Conservation (phyloP, 2,329 filamentous ascomycete genomes). For the Colletotrichum sp. region DNA sequence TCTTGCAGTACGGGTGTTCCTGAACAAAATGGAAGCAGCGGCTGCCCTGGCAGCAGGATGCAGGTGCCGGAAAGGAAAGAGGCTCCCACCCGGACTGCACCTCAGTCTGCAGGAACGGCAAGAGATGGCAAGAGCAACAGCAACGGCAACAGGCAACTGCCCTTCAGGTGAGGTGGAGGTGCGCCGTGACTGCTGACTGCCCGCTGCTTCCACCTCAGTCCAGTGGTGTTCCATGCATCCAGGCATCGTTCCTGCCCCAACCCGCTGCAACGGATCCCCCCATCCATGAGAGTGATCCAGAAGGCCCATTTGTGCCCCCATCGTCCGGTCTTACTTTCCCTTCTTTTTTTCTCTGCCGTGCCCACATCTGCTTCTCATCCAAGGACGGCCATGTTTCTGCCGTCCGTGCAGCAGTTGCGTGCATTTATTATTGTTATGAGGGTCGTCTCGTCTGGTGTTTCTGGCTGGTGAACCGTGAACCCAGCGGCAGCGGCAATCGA, state of each 20-base stretch:
- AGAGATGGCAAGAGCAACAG: background rate
- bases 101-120: background rate
- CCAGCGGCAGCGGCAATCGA: background rate
- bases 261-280: background rate
- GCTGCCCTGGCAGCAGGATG: background rate
- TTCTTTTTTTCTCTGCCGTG: background rate
- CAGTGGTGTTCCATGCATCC: background rate
- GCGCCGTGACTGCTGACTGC: background rate
- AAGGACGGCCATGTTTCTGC: background rate
- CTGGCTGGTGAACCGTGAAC: background rate
- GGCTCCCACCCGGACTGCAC: background rate
- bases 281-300: background rate
- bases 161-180: background rate
- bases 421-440: background rate
- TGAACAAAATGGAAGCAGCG: background rate
- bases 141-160: background rate
- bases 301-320: background rate
- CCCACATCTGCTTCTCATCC: background rate
- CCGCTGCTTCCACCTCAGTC: background rate
- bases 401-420: background rate
- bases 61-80: background rate
- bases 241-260: background rate
- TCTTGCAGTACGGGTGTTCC: background rate
- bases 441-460: conserved; percentile 16
- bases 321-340: background rate